A percentile compares a stretch with the other conserved stretches of the same genome.
phyloP scores from a whole-genome alignment of 2,329 filamentous ascomycete genomes.

The Ceratocystis papillata region DNA sequence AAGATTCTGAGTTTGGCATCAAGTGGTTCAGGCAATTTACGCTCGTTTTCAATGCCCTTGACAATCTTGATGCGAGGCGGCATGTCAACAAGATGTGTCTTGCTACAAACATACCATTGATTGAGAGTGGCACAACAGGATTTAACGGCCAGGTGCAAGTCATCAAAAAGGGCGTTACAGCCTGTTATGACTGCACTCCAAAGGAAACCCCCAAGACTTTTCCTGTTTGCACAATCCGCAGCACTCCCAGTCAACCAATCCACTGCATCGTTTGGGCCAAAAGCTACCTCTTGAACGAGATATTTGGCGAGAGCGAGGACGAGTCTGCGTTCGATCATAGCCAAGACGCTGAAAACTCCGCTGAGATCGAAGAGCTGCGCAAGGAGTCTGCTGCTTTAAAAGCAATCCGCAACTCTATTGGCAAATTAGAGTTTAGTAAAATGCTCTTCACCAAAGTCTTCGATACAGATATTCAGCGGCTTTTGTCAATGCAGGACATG shows the following conservation, averaged over 20 bases:
- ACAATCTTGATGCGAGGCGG: conserved; percentile 85
- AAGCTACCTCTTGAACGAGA: conserved; percentile 88
- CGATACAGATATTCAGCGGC: conserved; percentile 66
- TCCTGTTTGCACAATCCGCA: conserved; percentile 93
- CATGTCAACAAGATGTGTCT: conserved; percentile 98
- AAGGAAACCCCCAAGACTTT: conserved; percentile 90
- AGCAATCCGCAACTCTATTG: conserved; percentile 69
- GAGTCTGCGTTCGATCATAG: conserved; percentile 70
- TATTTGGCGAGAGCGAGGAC: conserved; percentile 87
- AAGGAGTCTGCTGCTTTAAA: conserved; percentile 76
- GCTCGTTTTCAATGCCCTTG: conserved; percentile 90
- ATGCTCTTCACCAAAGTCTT: conserved; percentile 92
- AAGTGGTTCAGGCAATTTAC: conserved; percentile 77
- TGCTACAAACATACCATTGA: conserved; percentile 75
- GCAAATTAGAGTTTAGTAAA: conserved; percentile 62
- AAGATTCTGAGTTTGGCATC: conserved; percentile 73
- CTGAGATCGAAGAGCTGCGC: conserved; percentile 79
- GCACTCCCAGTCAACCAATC: conserved; percentile 89
- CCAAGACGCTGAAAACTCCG: conserved; percentile 68
- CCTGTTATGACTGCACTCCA: conserved; percentile 89
- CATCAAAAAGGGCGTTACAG: conserved; percentile 81
- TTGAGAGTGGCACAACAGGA: conserved; percentile 94
- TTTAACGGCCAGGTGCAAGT: conserved; percentile 97
- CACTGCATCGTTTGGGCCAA: conserved; percentile 99
- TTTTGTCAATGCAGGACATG: conserved; percentile 87